A percentile compares a stretch with the other conserved stretches of the same genome.
Evolutionary conservation across 805 yeast species (phyloP).

Genomic region (Yarrowia hollandica): DNA sequence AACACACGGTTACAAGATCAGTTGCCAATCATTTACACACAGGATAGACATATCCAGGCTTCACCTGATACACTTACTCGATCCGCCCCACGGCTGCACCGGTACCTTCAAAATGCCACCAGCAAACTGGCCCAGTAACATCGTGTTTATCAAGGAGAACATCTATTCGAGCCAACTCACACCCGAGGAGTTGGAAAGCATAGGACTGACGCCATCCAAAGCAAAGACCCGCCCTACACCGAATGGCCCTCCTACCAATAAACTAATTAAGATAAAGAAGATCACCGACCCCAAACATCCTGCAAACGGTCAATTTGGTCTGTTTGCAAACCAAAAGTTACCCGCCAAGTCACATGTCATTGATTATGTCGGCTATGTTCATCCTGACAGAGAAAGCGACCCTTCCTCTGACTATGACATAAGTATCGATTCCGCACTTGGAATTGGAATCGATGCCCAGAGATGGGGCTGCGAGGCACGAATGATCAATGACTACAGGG

Average conservation of each 20-base stretch:
- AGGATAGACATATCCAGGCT: too few relatives aligned
- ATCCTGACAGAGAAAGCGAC: slow-evolving; percentile 32
- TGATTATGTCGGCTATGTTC: slow-evolving; percentile 35
- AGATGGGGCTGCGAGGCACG: slow-evolving; percentile 34
- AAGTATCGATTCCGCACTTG: slow-evolving; percentile 30
- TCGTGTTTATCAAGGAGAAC: slow-evolving; percentile 30
- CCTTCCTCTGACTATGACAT: slow-evolving; percentile 34
- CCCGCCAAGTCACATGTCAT: slow-evolving; percentile 32
- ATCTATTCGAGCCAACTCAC: slow-evolving; percentile 32
- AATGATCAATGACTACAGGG: slow-evolving; percentile 36
- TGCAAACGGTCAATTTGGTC: slow-evolving; percentile 35
- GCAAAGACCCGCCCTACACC: slow-evolving; percentile 3
- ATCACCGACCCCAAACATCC: slow-evolving; percentile 34
- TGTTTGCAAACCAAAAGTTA: slow-evolving; percentile 34
- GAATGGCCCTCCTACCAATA: slow-evolving; percentile 20
- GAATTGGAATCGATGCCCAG: slow-evolving; percentile 34
- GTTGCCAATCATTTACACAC: too few relatives aligned
- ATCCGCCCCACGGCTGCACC: too few relatives aligned
- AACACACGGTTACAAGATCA: background rate
- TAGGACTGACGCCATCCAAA: slow-evolving; percentile 26
- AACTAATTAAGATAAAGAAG: slow-evolving; percentile 32
- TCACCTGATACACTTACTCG: too few relatives aligned
- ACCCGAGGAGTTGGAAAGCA: slow-evolving; percentile 26
- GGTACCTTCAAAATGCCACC: too few relatives aligned
- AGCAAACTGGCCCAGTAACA: slow-evolving; percentile 33